Conservation (phyloP, 805 yeast genomes). For the Suhomyces emberorum region DNA sequence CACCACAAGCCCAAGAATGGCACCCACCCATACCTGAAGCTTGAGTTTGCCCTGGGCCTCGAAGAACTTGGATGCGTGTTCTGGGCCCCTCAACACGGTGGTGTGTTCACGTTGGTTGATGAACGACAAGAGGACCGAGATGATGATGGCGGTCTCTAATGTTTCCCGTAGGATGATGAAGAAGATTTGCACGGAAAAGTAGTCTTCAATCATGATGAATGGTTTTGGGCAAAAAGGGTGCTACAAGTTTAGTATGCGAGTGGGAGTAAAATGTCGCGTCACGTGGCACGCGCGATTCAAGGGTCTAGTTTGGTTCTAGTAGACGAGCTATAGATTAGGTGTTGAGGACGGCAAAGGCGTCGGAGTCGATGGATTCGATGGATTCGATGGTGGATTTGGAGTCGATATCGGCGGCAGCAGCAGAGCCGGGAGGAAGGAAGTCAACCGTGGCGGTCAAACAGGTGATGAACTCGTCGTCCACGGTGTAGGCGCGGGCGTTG, state of each 20-base stretch:
- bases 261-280: too few species aligned
- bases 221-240: too few species aligned
- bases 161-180: slow-evolving; percentile 28
- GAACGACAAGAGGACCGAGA: slow-evolving; percentile 27
- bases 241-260: too few species aligned
- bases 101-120: slow-evolving; percentile 19
- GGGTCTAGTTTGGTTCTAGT: too few species aligned
- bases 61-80: slow-evolving; percentile 1
- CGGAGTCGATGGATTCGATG: too few species aligned
- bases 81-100: background rate
- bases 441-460: slow-evolving; percentile 76
- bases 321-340: too few species aligned
- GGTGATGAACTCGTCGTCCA: slow-evolving; percentile 74
- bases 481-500: slow-evolving; percentile 85
- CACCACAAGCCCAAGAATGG: slow-evolving; percentile 61
- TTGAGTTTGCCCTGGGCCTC: slow-evolving; percentile 30
- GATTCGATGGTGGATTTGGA: too few species aligned
- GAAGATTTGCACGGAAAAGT: slow-evolving; percentile 29
- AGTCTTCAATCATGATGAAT: slow-evolving; percentile 14
- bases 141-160: slow-evolving; percentile 28
- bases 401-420: too few species aligned
- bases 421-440: slow-evolving; percentile 44
- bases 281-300: too few species aligned
- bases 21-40: slow-evolving; percentile 81
- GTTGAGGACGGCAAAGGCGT: too few species aligned